Evolutionary conservation across 768 basidiomycete genomes (phyloP), one percentile per base, ranked within the genome.

Genomic region (Rhodocollybia butyracea): DNA sequence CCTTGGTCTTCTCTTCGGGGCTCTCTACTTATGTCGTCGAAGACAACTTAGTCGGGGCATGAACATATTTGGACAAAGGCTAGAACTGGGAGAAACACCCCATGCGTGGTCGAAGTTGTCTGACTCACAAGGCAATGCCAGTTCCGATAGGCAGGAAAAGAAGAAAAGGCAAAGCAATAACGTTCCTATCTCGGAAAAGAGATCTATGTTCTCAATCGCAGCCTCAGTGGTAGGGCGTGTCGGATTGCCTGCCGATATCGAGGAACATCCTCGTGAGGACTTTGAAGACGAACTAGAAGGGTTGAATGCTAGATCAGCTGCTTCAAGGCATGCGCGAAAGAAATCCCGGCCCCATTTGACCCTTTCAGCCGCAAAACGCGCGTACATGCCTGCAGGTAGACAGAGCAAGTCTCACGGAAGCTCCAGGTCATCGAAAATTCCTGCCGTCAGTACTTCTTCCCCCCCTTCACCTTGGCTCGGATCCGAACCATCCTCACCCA

Each of bases 31-130:
- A 4, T 53, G 51, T 27, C 51, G 51, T n/a, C 38, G 51, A 13
- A 40, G 29, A 15, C 53, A 54, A 26, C 41, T 42, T 17, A 43
- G 40, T n/a, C 27, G 41, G 21, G 53, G 53, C 11, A 26, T 54
- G 43, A 54, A 54, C 21, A 30, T 54, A 3, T 54, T 54, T 36
- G 53, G 53, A 19, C 41, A 46, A 31, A 31, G 53, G 36, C 26
- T 54, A 31, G 53, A 54, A 46, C 38, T 54, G 21, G 53, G 53
- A 4, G 53, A 54, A 19, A 54, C 53, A 15, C 53, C 53, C 6
- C 32, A 24, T 3, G 53, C 53, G 19, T 54, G 53, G 53, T 45
- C 32, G 42, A 32, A 21, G n/a, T 22, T 54, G 36, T 17, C 24
- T 27, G 53, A 54, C 8, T n/a, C 39, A 29, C 27, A 29, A 29